phyloP scores from a whole-genome alignment of 2,329 filamentous ascomycete genomes.

The Hyphodiscus sp. region DNA sequence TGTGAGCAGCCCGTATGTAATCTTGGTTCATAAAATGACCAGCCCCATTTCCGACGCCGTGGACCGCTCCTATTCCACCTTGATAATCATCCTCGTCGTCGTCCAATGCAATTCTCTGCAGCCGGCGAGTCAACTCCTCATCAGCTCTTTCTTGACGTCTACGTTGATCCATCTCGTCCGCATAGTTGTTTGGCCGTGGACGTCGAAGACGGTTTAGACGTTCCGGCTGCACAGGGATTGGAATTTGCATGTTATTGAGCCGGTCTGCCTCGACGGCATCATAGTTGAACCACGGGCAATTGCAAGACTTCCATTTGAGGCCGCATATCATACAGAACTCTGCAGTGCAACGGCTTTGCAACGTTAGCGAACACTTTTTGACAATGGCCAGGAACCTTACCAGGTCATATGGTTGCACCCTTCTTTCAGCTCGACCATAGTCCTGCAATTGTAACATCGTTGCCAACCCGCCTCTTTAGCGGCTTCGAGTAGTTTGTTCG shows the following conservation, averaged over 20 bases:
- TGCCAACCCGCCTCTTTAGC: conserved; percentile 67
- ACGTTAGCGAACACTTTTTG: conserved; percentile 9
- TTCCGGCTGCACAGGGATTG: conserved; percentile 30
- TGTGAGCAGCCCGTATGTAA: conserved; percentile 37
- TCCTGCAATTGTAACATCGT: conserved; percentile 66
- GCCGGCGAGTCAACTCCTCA: conserved; percentile 43
- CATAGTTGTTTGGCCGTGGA: conserved; percentile 24
- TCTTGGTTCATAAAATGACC: conserved; percentile 57
- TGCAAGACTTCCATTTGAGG: conserved; percentile 73
- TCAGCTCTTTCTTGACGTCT: conserved; percentile 39
- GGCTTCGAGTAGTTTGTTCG: conserved; percentile 54
- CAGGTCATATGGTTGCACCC: conserved; percentile 88
- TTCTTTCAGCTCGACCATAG: conserved; percentile 71
- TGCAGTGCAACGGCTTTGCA: conserved; percentile 63
- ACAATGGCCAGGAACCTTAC: conserved; percentile 39
- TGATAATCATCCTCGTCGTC: conserved; percentile 32
- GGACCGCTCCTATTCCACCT: conserved; percentile 37
- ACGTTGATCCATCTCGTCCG: conserved; percentile 32
- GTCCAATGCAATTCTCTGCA: conserved; percentile 39
- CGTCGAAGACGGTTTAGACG: conserved; percentile 32
- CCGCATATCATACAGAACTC: conserved; percentile 88
- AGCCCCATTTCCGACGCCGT: conserved; percentile 44
- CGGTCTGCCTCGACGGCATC: conserved; percentile 47
- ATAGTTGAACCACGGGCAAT: conserved; percentile 75
- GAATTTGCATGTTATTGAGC: conserved; percentile 46